Percentiles rank a stretch among this genome's conserved stretches.
These are phyloP conservation scores for Polychaeton citri DNA, from an alignment of 2,329 filamentous ascomycete species.

Conservation along the genomic window DNA sequence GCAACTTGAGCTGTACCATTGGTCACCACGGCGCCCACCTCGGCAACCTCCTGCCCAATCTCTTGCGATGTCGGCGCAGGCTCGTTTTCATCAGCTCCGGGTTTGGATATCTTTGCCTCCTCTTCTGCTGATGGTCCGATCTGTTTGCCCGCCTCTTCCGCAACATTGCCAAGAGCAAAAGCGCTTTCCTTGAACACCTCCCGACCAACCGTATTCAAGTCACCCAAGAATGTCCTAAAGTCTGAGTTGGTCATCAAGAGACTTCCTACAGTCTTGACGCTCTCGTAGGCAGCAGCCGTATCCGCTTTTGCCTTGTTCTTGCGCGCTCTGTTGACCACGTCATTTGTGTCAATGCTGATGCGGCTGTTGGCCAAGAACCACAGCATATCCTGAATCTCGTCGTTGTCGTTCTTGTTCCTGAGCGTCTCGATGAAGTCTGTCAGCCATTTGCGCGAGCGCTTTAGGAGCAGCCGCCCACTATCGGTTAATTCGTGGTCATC, in stretches of 20 bases:
- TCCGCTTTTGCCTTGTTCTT: conserved; percentile 56
- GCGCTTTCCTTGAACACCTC: conserved; percentile 83
- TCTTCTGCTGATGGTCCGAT: conserved; percentile 56
- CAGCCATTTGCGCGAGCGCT: conserved; percentile 60
- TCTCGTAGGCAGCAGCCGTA: conserved; percentile 63
- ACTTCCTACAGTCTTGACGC: conserved; percentile 67
- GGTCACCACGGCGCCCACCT: conserved; percentile 32
- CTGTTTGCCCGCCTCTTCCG: conserved; percentile 58
- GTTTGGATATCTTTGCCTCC: conserved; percentile 39
- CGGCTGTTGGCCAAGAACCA: conserved; percentile 72
- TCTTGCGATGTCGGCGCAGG: conserved; percentile 45
- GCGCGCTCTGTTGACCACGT: conserved; percentile 47
- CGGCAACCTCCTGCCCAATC: conserved; percentile 37
- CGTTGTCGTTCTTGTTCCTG: conserved; percentile 64
- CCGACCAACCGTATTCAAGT: conserved; percentile 63
- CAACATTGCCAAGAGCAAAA: conserved; percentile 61
- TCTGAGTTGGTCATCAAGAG: conserved; percentile 83
- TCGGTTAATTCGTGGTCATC: conserved; percentile 62
- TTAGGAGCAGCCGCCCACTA: conserved; percentile 60
- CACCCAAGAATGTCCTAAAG: conserved; percentile 73
- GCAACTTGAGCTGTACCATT: conserved; percentile 33
- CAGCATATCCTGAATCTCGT: conserved; percentile 84
- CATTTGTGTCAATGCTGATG: conserved; percentile 52
- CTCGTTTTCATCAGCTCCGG: conserved; percentile 35
- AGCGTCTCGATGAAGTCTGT: conserved; percentile 71